A percentile compares a stretch with the other conserved stretches of the same genome.
These are phyloP conservation scores for Taphrina communis DNA, from an alignment of 1,139 yeast genomes.

Conservation along the genomic window DNA sequence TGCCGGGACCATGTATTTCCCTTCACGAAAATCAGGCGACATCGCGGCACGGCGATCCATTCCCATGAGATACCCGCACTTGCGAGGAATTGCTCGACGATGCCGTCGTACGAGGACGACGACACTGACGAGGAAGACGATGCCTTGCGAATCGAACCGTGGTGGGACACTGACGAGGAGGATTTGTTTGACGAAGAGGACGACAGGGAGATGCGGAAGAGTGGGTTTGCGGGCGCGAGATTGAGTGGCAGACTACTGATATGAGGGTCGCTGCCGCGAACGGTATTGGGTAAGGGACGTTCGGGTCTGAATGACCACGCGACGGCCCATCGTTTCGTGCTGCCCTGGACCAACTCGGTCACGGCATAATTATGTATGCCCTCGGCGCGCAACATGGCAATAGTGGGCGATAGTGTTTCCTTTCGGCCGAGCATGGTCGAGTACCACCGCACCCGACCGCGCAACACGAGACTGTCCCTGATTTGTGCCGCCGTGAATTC, in stretches of 20 bases:
- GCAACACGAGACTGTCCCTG: constrained; percentile 49
- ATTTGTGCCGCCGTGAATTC: constrained; percentile 52
- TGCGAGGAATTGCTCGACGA: constrained; percentile 6
- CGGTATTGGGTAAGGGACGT: constrained; percentile 42
- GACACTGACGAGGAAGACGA: too few relatives aligned
- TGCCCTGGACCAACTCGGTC: constrained; percentile 45
- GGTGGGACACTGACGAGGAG: too few relatives aligned
- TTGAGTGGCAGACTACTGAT: not conserved
- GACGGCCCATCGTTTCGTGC: constrained; percentile 52
- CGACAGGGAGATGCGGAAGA: not conserved
- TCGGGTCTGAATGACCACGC: constrained; percentile 51
- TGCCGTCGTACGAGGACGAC: not conserved
- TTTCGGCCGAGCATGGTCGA: constrained; percentile 48
- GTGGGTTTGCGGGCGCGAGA: constrained; percentile 3
- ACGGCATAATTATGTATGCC: constrained; percentile 45
- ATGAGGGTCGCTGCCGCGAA: constrained; percentile 1
- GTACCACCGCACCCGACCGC: constrained; percentile 46
- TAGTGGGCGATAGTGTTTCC: constrained; percentile 40
- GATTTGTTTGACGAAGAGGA: not conserved
- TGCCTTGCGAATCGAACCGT: too few relatives aligned
- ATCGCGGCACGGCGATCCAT: constrained; percentile 21
- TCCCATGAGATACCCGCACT: not conserved
- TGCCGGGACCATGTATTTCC: constrained; percentile 47
- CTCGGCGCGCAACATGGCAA: constrained; percentile 27
- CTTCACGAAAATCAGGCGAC: not conserved